These are phyloP conservation scores for Rossbeevera mucosa DNA, from an alignment of 768 basidiomycete genomes.

Conservation along the genomic window DNA sequence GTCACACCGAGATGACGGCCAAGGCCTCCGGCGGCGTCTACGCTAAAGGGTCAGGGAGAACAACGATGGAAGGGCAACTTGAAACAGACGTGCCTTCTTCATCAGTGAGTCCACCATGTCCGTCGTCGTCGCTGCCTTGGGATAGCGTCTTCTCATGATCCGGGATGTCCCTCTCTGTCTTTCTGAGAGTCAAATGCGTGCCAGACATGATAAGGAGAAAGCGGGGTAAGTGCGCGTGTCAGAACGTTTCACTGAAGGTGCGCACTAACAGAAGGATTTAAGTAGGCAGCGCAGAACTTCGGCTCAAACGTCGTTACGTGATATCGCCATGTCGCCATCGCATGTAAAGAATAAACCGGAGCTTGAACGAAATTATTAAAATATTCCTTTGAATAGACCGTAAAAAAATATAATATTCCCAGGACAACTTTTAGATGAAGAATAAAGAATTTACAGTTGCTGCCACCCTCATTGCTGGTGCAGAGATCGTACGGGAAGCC, in stretches of 20 bases:
- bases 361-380: too few relatives aligned
- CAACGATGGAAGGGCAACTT: neutral
- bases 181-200: slow-evolving; percentile 2
- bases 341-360: too few relatives aligned
- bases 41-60: neutral
- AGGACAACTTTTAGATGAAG: too few relatives aligned
- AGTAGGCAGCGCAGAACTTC: neutral
- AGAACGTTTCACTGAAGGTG: neutral
- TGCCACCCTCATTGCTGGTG: too few relatives aligned
- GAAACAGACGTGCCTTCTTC: slow-evolving; percentile 40
- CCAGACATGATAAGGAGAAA: slow-evolving; percentile 8
- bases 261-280: neutral
- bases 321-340: too few relatives aligned
- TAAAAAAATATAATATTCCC: too few relatives aligned
- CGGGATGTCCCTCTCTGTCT: neutral
- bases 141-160: neutral
- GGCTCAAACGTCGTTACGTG: too few relatives aligned
- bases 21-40: slow-evolving; percentile 54
- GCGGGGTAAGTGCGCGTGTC: neutral
- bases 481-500: too few relatives aligned
- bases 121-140: slow-evolving; percentile 12
- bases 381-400: too few relatives aligned
- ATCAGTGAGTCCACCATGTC: slow-evolving; percentile 43
- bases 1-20: slow-evolving; percentile 55
- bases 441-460: too few relatives aligned